Evolutionary conservation across 225 moss, liverwort and hornwort species (phyloP).

Genomic region (Marchantia paleacea): DNA sequence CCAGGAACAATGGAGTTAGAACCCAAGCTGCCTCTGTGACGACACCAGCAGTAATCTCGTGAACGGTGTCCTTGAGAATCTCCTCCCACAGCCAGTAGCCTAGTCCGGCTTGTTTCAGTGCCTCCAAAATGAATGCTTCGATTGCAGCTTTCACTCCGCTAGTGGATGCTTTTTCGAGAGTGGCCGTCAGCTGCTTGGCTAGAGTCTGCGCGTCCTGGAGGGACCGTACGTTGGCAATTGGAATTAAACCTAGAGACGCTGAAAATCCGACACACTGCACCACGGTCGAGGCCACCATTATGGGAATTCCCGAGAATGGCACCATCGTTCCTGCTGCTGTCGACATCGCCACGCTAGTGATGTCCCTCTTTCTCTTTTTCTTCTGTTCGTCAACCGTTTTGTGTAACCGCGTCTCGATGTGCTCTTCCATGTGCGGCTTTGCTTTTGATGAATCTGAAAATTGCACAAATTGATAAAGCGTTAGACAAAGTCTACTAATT

Average conservation of each 20-base stretch:
- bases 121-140: conserved; percentile 44
- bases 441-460: background rate
- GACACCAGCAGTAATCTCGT: conserved; percentile 29
- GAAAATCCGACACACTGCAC: conserved; percentile 52
- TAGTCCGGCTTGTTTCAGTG: conserved; percentile 24
- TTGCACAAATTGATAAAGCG: conserved; percentile 18
- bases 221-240: conserved; percentile 45
- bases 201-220: conserved; percentile 29
- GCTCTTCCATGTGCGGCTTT: conserved; percentile 24
- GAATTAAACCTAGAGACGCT: conserved; percentile 41
- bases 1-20: conserved; percentile 38
- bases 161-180: conserved; percentile 34
- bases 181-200: conserved; percentile 39
- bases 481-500: too few relatives aligned
- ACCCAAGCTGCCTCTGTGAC: conserved; percentile 44
- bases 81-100: conserved; percentile 49
- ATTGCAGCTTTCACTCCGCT: conserved; percentile 43
- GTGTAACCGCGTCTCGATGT: conserved; percentile 34
- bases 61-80: conserved; percentile 33
- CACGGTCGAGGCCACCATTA: conserved; percentile 50
- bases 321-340: conserved; percentile 33
- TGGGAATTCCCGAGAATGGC: conserved; percentile 52
- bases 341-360: conserved; percentile 40
- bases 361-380: conserved; percentile 47
- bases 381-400: conserved; percentile 33